Base-by-base conservation (phyloP, 352 stramenopile species). In the Globisporangium irregulare region DNA sequence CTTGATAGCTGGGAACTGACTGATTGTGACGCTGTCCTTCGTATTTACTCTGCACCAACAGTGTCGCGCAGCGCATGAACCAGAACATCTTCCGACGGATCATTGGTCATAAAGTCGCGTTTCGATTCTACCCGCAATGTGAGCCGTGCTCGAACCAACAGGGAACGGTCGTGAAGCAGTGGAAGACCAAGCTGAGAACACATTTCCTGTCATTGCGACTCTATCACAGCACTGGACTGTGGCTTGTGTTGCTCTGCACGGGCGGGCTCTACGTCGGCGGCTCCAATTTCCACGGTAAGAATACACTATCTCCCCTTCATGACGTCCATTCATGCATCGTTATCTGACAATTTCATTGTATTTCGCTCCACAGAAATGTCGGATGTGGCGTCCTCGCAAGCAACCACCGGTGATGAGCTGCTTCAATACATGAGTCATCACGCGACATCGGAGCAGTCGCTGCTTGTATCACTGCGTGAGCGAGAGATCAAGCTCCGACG, bases 101-200 rank as follows among this genome's bases (percentile, higher is more conserved):
- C 8, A 51, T 79, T 3, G 72, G 86, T 0, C 69, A 73, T 1
- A 82, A 92, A 62, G 87, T 87, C 18, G 65, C 63, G 4, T 92
- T 92, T 60, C 86, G 86, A 15, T 96, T 93, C 70, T 96, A 94
- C 59, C 88, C 88, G 43, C 88, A 96, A 71, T 96, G 88, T 62
- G 78, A 90, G 56, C 68, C 77, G 48, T 96, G 88, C 75, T 96
- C 88, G 29, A 96, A 94, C 71, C 75, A 89, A 62, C 86, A 92
- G 62, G 76, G 69, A 12, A 73, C 62, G 7, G 74, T 89, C 18
- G 86, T 92, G 38, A 92, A 91, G 66, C 77, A 86, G 57, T 84
- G 68, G 66, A 83, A 81, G 73, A 78, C 70, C 60, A 91, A 79
- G 41, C 72, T 94, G 36, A 86, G 88, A 60, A 75, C 86, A 53